Conservation (phyloP, 1,284 basidiomycete genomes). For the Tylopilus orsonianus region DNA sequence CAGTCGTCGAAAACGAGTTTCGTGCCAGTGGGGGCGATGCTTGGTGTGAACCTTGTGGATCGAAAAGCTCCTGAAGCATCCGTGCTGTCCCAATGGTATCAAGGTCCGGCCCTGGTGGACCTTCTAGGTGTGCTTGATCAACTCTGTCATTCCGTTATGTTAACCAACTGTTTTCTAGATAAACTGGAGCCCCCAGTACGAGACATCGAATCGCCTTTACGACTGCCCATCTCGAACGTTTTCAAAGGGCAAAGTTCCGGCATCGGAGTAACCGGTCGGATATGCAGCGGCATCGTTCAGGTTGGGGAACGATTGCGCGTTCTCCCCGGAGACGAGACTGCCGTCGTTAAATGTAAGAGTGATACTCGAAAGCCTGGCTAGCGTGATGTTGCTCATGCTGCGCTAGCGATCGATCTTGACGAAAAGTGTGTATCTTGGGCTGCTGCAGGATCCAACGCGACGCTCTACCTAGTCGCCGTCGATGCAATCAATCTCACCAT, state of each 20-base stretch:
- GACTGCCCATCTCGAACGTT: constrained; percentile 93
- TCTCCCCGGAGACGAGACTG: constrained; percentile 90
- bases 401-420: constrained; percentile 83
- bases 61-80: constrained; percentile 49
- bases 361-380: background rate
- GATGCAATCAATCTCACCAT: constrained; percentile 87
- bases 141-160: background rate
- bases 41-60: constrained; percentile 82
- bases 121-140: constrained; percentile 61
- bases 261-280: constrained; percentile 81
- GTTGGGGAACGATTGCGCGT: constrained; percentile 87
- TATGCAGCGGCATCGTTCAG: constrained; percentile 88
- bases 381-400: constrained; percentile 12
- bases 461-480: constrained; percentile 80
- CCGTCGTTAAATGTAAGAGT: constrained; percentile 72
- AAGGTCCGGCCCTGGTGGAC: constrained; percentile 83
- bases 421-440: constrained; percentile 83
- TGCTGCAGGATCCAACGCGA: constrained; percentile 87
- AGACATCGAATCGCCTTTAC: constrained; percentile 74
- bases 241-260: constrained; percentile 89
- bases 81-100: constrained; percentile 75
- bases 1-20: constrained; percentile 76
- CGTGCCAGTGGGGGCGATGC: constrained; percentile 88
- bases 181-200: constrained; percentile 78
- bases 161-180: constrained; percentile 47